Conservation (phyloP, 1,284 basidiomycete genomes). For the Cutaneotrichosporon dermatis region DNA sequence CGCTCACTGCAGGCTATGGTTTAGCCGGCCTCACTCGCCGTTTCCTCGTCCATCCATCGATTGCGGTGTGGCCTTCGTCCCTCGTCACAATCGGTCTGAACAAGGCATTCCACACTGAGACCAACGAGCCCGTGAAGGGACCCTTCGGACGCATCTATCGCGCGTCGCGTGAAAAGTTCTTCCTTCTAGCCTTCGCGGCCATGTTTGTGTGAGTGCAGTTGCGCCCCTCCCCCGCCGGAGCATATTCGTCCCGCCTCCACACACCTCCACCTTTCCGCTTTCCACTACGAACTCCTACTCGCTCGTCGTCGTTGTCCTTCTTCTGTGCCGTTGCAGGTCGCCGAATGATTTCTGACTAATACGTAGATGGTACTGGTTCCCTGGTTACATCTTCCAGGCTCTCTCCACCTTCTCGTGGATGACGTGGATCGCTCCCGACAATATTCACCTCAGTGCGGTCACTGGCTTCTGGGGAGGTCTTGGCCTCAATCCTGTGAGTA, state of each 20-base stretch:
- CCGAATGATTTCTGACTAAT: too few species aligned
- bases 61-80: conserved; percentile 50
- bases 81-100: conserved; percentile 52
- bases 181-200: neutral
- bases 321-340: too few species aligned
- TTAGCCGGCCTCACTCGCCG: conserved; percentile 52
- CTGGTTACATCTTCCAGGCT: conserved; percentile 34
- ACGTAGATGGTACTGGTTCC: neutral
- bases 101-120: conserved; percentile 49
- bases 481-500: conserved; percentile 34
- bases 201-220: neutral
- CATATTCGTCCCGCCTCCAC: too few species aligned
- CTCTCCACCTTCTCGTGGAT: conserved; percentile 55
- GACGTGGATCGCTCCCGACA: conserved; percentile 54
- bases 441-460: conserved; percentile 12
- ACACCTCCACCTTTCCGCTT: too few species aligned
- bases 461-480: conserved; percentile 26
- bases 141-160: conserved; percentile 38
- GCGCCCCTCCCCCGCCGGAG: too few species aligned
- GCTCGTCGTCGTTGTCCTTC: too few species aligned
- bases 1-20: conserved; percentile 36
- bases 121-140: conserved; percentile 43
- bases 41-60: conserved; percentile 53
- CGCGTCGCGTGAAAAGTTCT: conserved; percentile 33
- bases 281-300: too few species aligned